Evolutionary conservation across 257 asterid genomes (phyloP).

Genomic region (Solanum bulbocastanum): DNA sequence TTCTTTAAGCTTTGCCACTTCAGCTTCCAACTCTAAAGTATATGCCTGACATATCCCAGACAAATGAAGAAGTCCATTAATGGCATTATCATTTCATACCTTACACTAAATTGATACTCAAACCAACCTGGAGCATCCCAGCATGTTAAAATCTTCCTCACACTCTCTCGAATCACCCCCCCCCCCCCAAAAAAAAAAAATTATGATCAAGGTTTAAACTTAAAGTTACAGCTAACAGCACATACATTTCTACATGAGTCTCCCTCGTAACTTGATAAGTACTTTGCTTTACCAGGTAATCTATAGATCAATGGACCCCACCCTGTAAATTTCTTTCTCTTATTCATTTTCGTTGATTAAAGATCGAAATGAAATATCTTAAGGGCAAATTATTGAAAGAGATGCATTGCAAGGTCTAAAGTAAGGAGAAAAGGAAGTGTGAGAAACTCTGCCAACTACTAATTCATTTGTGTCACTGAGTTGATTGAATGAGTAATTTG

Average conservation of each 20-base stretch:
- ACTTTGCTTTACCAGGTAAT: background rate
- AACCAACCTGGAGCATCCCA: background rate
- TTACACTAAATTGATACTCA: background rate
- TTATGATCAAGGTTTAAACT: background rate
- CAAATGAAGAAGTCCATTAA: background rate
- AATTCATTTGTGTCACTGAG: background rate
- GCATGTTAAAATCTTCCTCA: background rate
- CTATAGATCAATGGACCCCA: background rate
- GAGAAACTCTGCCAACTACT: background rate
- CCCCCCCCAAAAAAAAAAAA: background rate
- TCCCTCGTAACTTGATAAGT: background rate
- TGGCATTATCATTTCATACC: background rate
- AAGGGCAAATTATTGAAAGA: background rate
- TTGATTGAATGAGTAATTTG: background rate
- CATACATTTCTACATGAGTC: background rate
- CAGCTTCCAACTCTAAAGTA: constrained; percentile 35
- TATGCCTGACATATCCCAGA: constrained; percentile 18
- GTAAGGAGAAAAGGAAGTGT: background rate
- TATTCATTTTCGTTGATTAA: background rate
- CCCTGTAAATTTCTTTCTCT: background rate
- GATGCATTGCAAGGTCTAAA: background rate
- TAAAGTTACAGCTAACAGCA: background rate
- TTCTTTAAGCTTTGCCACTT: constrained; percentile 35
- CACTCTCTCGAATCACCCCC: background rate
- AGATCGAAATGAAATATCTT: background rate